A percentile compares a stretch with the other conserved stretches of the same genome.
Evolutionary conservation across 768 basidiomycete genomes (phyloP).

Genomic region (Dioszegia aurantiaca): DNA sequence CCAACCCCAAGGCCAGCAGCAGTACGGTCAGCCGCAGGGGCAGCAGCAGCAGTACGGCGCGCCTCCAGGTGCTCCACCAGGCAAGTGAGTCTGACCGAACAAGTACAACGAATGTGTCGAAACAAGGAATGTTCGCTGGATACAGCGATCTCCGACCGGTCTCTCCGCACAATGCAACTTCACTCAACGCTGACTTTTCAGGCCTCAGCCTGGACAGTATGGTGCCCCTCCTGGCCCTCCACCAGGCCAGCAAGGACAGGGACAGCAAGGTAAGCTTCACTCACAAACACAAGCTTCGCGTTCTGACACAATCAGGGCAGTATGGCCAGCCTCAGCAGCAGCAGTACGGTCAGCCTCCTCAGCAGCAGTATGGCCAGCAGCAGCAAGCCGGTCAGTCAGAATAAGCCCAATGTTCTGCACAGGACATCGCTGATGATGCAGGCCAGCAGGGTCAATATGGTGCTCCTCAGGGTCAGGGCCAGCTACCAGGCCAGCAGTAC

Average conservation of each 20-base stretch:
- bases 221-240: constrained; percentile 31
- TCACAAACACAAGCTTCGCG: background rate
- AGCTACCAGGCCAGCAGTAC: constrained; percentile 18
- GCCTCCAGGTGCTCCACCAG: constrained; percentile 7
- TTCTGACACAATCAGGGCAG: background rate
- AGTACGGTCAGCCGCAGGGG: constrained; percentile 18
- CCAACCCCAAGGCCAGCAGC: constrained; percentile 12
- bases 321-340: background rate
- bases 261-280: constrained; percentile 5
- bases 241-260: constrained; percentile 11
- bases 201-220: constrained; percentile 23
- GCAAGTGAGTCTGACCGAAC: background rate
- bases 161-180: too few relatives aligned
- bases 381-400: constrained; percentile 23
- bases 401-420: background rate
- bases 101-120: too few relatives aligned
- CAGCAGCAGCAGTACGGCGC: constrained; percentile 7
- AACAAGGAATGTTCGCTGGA: too few relatives aligned
- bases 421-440: constrained; percentile 15
- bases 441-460: constrained; percentile 19
- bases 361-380: constrained; percentile 26
- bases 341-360: constrained; percentile 17
- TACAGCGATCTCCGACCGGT: too few relatives aligned
- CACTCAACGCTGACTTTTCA: background rate
- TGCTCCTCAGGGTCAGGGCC: constrained; percentile 15